phyloP scores from a whole-genome alignment of 148 eudicot species.

The Camellia japonica region DNA sequence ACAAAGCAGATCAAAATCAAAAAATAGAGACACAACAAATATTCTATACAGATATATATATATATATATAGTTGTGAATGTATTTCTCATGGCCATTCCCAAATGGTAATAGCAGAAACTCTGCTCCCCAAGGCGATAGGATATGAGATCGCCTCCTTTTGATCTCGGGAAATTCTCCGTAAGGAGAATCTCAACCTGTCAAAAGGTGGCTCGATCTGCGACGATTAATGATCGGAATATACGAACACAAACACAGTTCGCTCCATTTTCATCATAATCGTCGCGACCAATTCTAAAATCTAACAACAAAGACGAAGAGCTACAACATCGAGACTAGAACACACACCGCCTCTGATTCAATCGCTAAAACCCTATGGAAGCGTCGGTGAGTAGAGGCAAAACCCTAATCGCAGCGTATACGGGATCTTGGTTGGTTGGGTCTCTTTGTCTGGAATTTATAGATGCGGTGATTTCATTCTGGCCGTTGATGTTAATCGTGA shows the following conservation, averaged over 20 bases:
- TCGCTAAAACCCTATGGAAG: too few species aligned
- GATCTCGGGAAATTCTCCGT: conserved; percentile 16
- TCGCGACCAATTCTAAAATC: neutral
- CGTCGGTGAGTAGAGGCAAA: neutral
- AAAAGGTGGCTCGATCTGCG: conserved; percentile 20
- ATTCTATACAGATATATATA: neutral
- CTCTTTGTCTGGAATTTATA: neutral
- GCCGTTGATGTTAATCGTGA: conserved; percentile 13
- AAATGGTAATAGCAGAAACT: conserved; percentile 38
- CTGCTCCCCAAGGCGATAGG: conserved; percentile 52
- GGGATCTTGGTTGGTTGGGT: neutral
- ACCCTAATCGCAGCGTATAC: neutral
- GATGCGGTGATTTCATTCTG: neutral
- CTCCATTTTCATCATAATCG: conserved; percentile 15
- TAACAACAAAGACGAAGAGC: neutral
- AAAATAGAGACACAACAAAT: too few species aligned
- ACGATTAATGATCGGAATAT: conserved; percentile 29
- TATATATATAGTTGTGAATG: conserved; percentile 6
- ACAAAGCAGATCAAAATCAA: too few species aligned
- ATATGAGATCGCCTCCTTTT: conserved; percentile 32
- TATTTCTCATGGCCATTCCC: conserved; percentile 52
- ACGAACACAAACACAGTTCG: conserved; percentile 24
- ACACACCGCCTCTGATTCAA: neutral
- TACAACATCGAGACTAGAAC: neutral
- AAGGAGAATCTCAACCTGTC: conserved; percentile 19